Evolutionary conservation across 2,329 filamentous ascomycete genomes (phyloP).

Genomic region (Aspergillus hiratsukae): DNA sequence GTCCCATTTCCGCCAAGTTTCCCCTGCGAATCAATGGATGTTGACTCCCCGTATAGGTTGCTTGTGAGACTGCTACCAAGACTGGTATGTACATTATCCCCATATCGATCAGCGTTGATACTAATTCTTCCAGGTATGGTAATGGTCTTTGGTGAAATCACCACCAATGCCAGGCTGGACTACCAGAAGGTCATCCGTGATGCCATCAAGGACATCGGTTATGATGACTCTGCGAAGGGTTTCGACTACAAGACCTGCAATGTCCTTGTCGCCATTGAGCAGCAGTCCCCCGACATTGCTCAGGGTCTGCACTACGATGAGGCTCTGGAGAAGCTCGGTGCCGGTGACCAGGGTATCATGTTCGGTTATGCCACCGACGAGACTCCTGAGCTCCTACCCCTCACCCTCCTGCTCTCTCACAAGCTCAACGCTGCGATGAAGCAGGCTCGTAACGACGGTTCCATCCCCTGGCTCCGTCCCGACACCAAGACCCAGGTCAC

Average conservation of each 20-base stretch:
- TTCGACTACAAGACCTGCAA: conserved; percentile 99
- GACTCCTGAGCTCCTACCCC: conserved; percentile 92
- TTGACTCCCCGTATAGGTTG: conserved; percentile 50
- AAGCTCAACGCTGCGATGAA: conserved; percentile 96
- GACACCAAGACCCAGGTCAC: conserved; percentile 99
- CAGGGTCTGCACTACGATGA: conserved; percentile 98
- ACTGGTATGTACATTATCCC: conserved; percentile 59
- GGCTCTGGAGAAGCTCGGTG: conserved; percentile 94
- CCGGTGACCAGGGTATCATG: conserved; percentile 99
- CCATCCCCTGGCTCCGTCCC: conserved; percentile 88
- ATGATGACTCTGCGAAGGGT: conserved; percentile 93
- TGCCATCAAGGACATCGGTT: conserved; percentile 97
- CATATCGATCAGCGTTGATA: conserved; percentile 5
- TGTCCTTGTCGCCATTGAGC: conserved; percentile 96
- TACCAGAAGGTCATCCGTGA: conserved; percentile 97
- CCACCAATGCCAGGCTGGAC: conserved; percentile 90
- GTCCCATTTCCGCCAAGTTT: conserved; percentile 5
- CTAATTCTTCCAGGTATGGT: conserved; percentile 59
- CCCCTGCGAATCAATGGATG: background rate
- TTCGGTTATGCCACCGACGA: conserved; percentile 99
- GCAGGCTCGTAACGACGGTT: conserved; percentile 78
- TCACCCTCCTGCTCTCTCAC: conserved; percentile 92
- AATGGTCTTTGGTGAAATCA: conserved; percentile 99
- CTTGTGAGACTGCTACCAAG: conserved; percentile 99
- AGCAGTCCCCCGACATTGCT: conserved; percentile 98